Conservation (phyloP, 306 rosid species). For the Medicago arabica region DNA sequence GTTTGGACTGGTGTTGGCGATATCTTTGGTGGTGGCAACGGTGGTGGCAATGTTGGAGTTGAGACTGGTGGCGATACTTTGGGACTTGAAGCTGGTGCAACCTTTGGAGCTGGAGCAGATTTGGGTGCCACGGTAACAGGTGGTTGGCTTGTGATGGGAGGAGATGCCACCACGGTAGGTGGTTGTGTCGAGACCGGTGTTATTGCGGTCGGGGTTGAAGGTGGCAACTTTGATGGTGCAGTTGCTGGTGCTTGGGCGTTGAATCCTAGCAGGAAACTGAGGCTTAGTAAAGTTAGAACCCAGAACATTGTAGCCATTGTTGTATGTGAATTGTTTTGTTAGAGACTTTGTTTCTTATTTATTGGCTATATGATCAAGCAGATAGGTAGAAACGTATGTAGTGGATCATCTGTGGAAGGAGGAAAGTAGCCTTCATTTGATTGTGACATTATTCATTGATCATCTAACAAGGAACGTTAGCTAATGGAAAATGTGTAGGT, state of each 20-base stretch:
- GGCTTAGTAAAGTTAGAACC: slow-evolving; percentile 40
- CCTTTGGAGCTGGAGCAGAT: slow-evolving; percentile 62
- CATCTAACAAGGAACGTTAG: slow-evolving; percentile 38
- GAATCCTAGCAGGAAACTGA: slow-evolving; percentile 33
- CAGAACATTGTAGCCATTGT: slow-evolving; percentile 48
- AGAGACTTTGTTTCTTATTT: slow-evolving; percentile 40
- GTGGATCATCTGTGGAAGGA: slow-evolving; percentile 44
- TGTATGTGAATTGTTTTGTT: slow-evolving; percentile 13
- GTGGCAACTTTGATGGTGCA: slow-evolving; percentile 14
- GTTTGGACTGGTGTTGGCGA: slow-evolving; percentile 70
- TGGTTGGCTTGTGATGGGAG: slow-evolving; percentile 56
- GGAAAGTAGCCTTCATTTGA: slow-evolving; percentile 57
- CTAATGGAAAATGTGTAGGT: neutral
- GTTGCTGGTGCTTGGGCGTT: slow-evolving; percentile 52
- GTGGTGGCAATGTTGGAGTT: slow-evolving; percentile 53
- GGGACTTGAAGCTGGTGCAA: slow-evolving; percentile 62
- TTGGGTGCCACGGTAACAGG: slow-evolving; percentile 54
- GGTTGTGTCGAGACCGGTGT: slow-evolving; percentile 38
- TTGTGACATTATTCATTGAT: slow-evolving; percentile 51
- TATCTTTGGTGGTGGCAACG: slow-evolving; percentile 57
- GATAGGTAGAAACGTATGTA: slow-evolving; percentile 36
- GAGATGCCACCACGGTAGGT: slow-evolving; percentile 41
- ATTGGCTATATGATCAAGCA: slow-evolving; percentile 19
- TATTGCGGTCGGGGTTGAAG: slow-evolving; percentile 24
- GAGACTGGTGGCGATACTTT: slow-evolving; percentile 55